Evolutionary conservation across 371 early-diverging fungal species (phyloP).

Genomic region (Funneliformis caledonium): DNA sequence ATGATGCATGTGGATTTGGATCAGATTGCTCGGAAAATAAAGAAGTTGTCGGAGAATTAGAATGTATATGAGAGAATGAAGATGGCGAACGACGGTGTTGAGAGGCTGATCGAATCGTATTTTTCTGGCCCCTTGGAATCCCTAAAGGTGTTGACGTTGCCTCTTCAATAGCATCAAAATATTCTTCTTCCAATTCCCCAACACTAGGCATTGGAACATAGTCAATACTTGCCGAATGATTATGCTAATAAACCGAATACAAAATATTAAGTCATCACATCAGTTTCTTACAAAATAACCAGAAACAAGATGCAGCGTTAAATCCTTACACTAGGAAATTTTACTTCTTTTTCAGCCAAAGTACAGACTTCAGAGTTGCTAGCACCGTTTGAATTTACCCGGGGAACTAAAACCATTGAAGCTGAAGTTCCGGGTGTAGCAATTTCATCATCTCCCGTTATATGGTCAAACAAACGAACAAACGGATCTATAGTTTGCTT

Average conservation of each 20-base stretch:
- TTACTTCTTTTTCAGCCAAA: neutral
- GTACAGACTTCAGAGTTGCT: neutral
- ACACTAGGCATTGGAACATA: neutral
- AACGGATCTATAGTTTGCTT: slow-evolving; percentile 1
- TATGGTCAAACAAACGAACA: slow-evolving; percentile 6
- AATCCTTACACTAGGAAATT: neutral
- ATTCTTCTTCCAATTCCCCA: neutral
- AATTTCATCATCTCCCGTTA: neutral
- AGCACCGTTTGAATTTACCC: slow-evolving; percentile 21
- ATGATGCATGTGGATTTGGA: slow-evolving; percentile 44
- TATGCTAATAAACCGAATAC: slow-evolving; percentile 3
- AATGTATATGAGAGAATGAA: slow-evolving; percentile 24
- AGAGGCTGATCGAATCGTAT: neutral
- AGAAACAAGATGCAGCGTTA: neutral
- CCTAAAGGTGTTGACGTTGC: neutral
- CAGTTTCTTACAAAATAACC: neutral
- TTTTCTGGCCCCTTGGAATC: slow-evolving; percentile 1
- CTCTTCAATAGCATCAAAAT: neutral
- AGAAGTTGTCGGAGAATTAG: slow-evolving; percentile 40
- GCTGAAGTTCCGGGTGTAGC: neutral
- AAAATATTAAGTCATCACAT: neutral
- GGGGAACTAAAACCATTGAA: neutral
- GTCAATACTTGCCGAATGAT: neutral
- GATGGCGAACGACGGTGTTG: slow-evolving; percentile 14
- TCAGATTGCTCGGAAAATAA: slow-evolving; percentile 47